A percentile compares a stretch with the other conserved stretches of the same genome.
Conservation (phyloP, 2,329 filamentous ascomycete species). For the Aureobasidium melanogenum region DNA sequence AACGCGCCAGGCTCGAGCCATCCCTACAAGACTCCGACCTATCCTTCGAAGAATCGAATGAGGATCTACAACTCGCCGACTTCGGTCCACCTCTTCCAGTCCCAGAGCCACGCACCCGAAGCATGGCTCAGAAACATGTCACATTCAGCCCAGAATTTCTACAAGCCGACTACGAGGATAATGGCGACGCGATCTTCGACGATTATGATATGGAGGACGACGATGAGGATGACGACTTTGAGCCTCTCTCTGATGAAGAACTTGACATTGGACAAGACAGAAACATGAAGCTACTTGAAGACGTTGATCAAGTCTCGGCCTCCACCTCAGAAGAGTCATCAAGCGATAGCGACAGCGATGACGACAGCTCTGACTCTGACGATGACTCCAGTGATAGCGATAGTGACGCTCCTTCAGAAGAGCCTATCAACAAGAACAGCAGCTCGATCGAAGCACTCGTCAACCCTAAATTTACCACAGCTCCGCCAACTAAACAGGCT, state of each 20-base stretch:
- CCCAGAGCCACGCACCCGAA: neutral
- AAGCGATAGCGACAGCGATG: constrained; percentile 1
- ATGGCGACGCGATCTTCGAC: constrained; percentile 17
- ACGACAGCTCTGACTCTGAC: constrained; percentile 4
- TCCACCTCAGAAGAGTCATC: neutral
- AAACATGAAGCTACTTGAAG: neutral
- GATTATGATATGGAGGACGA: constrained; percentile 10
- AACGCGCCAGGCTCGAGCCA: constrained; percentile 42
- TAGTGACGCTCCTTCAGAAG: constrained; percentile 6
- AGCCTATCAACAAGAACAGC: neutral
- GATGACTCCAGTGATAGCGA: constrained; percentile 8
- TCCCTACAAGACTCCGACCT: neutral
- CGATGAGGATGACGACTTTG: constrained; percentile 15
- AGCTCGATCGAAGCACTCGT: neutral
- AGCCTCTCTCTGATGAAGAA: neutral
- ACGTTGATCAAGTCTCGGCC: neutral
- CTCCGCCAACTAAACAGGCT: constrained; percentile 13
- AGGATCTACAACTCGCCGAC: neutral
- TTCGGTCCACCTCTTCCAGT: neutral
- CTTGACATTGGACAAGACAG: neutral
- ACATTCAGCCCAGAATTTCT: constrained; percentile 1
- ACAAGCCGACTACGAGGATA: constrained; percentile 19
- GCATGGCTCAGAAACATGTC: neutral
- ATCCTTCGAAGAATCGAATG: neutral
- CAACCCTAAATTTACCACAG: neutral